Base-by-base conservation (phyloP, 345 rosid genomes). In the Acer saccharum region DNA sequence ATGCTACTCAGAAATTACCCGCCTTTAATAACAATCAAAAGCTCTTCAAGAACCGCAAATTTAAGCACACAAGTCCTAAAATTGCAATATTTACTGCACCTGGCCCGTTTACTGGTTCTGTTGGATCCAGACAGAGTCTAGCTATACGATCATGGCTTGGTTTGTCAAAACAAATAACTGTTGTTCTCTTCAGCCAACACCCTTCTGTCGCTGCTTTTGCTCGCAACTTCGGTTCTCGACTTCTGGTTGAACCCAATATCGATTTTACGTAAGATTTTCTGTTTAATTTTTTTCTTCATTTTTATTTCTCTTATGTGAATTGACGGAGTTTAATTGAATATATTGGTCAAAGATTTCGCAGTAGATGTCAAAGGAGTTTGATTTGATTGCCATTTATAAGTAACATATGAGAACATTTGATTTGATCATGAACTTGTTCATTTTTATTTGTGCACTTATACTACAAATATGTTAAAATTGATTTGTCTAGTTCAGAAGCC, bases 91-190 rank as follows among this genome's bases (percentile, higher is more conserved):
- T 95, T 73, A 80, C 98, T 1, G 87, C 93, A 9, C 88, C 92
- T 54, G 20, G 67, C 63, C 90, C 90, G 39, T 75, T 80, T 64
- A 14, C 39, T 23, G 90, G 87, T 52, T 83, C 90, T 12, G 82
- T 27, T 63, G 90, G 88, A 29, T 54, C 76, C 60, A 85, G 74
- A 77, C 97, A 89, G 86, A 73, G 82, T 50, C 68, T 89, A 14
- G 85, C 86, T 74, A 61, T 96, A 81, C 92, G 88, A 1, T 91
- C 99, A 43, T 93, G 99, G 98, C 95, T 93, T 71, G 88, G 88
- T 84, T 83, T 92, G 82, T 91, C 97, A n/a, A 82, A 94, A 8
- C 84, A 83, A 64, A 46, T 96, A 82, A 81, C 72, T 0, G 92
- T 93, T 73, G 86, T 93, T 68, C 79, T 93, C 39, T 91, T 96